Evolutionary conservation across 1,139 yeast species (phyloP).

Genomic region (Suhomyces bribrorum): DNA sequence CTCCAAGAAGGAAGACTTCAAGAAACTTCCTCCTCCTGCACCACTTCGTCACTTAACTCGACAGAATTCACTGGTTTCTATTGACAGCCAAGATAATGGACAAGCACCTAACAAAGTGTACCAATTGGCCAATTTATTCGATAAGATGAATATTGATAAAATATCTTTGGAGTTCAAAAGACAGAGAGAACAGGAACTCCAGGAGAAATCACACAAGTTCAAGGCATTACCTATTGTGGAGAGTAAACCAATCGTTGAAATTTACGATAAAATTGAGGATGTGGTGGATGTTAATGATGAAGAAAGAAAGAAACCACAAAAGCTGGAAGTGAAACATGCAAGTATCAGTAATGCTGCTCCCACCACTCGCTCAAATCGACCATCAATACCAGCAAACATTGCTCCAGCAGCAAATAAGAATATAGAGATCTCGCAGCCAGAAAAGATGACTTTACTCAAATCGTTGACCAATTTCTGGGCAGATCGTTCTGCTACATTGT

Average conservation of each 20-base stretch:
- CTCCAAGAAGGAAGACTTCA: conserved; percentile 14
- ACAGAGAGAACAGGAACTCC: conserved; percentile 79
- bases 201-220: conserved; percentile 60
- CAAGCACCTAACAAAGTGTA: conserved; percentile 44
- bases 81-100: conserved; percentile 6
- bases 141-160: conserved; percentile 77
- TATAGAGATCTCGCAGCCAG: conserved; percentile 50
- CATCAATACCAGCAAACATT: conserved; percentile 1
- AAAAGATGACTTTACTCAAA: conserved; percentile 74
- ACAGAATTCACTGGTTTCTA: conserved; percentile 14
- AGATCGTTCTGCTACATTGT: conserved; percentile 89
- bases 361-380: not conserved
- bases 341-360: conserved; percentile 1
- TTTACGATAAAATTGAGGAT: conserved; percentile 85
- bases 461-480: conserved; percentile 95
- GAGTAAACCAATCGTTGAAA: conserved; percentile 87
- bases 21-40: conserved; percentile 18
- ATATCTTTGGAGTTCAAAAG: conserved; percentile 82
- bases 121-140: conserved; percentile 67
- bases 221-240: conserved; percentile 75
- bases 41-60: conserved; percentile 18
- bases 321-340: conserved; percentile 3
- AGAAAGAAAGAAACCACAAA: conserved; percentile 10
- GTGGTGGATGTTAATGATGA: conserved; percentile 59
- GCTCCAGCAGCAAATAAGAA: conserved; percentile 11